Evolutionary conservation across 2,329 filamentous ascomycete genomes (phyloP), one percentile per base, ranked within the genome.

Genomic region (Colletotrichum euphorbiae): DNA sequence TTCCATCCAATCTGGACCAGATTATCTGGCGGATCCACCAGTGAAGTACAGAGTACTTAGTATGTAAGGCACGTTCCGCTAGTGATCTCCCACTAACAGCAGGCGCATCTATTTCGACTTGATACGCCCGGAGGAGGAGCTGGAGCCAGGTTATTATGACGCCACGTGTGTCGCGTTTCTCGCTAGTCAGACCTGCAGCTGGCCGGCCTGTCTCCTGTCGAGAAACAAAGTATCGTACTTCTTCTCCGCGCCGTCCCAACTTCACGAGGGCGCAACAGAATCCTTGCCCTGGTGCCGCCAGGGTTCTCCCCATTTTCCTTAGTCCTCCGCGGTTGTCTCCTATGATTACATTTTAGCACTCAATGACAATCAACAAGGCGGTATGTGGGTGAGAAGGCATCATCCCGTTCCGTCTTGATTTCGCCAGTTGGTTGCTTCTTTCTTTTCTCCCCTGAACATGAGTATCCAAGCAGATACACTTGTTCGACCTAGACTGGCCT

Each of bases 151-250:
- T 17, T 60, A 48, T 28, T 24, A 59, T 64, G 65, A 65, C 65
- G 60, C 65, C 65, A 68, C 60, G 65, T 65, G 65, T 68, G 60
- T 58, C 54, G 31, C 45, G 38, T 46, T 45, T 24, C 33, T 15
- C 38, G 40, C 61, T 42, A 17, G 52, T 65, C 46, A 68, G 46
- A 42, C 52, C 46, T 65, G 61, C 52, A 58, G 19, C 13, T 9
- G 7, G 21, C 64, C 60, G 45, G 59, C 60, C 17, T 67, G 21
- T 57, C 43, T 63, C 55, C 55, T 40, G 15, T 28, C n/a, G 28
- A 8, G 6, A 24, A 38, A 50, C 24, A 24, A 48, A 48, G 61
- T 48, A 40, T 51, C 13, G 40, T 33, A 42, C 46, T 54, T 42
- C 17, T 40, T 40, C 15, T 40, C 52, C 48, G 46, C 65, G 54